phyloP scores from a whole-genome alignment of 176 grass and related monocot genomes.

The Eleusine coracana region DNA sequence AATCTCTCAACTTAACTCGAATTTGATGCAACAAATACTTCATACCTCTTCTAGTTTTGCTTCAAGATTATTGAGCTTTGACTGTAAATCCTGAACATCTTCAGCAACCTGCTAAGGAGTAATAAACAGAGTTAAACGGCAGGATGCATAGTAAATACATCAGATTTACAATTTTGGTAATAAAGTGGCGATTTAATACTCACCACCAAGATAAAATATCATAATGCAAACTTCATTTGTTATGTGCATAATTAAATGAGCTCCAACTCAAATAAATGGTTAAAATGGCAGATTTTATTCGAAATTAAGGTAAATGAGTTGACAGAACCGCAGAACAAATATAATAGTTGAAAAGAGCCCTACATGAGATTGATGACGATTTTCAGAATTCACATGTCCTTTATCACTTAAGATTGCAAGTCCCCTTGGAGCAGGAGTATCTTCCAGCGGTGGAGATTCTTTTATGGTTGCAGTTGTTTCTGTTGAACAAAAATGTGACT shows the following conservation, averaged over 20 bases:
- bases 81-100: conserved; percentile 67
- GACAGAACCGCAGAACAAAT: conserved; percentile 18
- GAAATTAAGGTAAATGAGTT: background rate
- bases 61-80: conserved; percentile 67
- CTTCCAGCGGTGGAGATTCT: conserved; percentile 20
- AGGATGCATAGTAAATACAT: conserved; percentile 4
- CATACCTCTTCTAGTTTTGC: conserved; percentile 76
- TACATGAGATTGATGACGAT: conserved; percentile 62
- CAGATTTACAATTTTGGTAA: background rate
- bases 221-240: background rate
- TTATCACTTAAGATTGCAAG: conserved; percentile 37
- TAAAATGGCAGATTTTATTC: background rate
- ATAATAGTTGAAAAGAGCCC: conserved; percentile 29
- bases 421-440: conserved; percentile 38
- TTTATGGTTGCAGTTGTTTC: conserved; percentile 40
- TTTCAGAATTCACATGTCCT: conserved; percentile 39
- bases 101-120: conserved; percentile 57
- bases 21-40: background rate
- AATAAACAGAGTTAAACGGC: conserved; percentile 21
- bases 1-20: background rate
- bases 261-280: background rate
- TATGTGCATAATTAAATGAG: background rate
- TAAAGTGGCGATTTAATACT: background rate
- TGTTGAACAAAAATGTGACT: conserved; percentile 44
- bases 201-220: conserved; percentile 17